A percentile compares a stretch with the other conserved stretches of the same genome.
Evolutionary conservation across 257 asterid genomes (phyloP).

Genomic region (Nicotiana benthamiana): DNA sequence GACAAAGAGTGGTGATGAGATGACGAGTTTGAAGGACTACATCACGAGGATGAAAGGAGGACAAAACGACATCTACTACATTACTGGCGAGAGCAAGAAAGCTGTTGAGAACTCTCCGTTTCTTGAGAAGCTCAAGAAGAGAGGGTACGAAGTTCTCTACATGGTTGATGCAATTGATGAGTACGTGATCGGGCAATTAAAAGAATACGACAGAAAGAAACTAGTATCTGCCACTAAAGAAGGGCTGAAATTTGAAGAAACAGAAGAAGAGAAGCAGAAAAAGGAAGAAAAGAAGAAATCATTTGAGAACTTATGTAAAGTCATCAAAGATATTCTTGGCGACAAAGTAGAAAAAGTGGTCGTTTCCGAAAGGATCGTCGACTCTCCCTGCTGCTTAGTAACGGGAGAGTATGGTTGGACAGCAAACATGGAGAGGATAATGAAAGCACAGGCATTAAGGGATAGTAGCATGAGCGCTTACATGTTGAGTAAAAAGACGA

Average conservation of each 20-base stretch:
- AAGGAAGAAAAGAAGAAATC: slow-evolving; percentile 6
- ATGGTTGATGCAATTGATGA: slow-evolving; percentile 18
- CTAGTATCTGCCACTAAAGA: slow-evolving; percentile 6
- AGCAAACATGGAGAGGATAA: not conserved
- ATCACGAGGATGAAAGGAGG: slow-evolving; percentile 19
- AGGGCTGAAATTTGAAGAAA: slow-evolving; percentile 9
- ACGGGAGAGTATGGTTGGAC: slow-evolving; percentile 23
- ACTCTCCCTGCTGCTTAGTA: slow-evolving; percentile 13
- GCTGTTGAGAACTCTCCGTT: slow-evolving; percentile 11
- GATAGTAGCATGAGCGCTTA: slow-evolving; percentile 12
- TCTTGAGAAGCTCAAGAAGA: slow-evolving; percentile 12
- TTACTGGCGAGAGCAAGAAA: slow-evolving; percentile 6
- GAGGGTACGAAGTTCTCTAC: slow-evolving; percentile 14
- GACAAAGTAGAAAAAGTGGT: not conserved
- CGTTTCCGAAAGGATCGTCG: not conserved
- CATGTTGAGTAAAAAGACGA: slow-evolving; percentile 14
- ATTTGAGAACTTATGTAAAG: slow-evolving; percentile 14
- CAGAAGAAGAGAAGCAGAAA: slow-evolving; percentile 13
- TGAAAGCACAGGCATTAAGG: slow-evolving; percentile 4
- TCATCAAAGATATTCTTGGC: not conserved
- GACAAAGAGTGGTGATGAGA: slow-evolving; percentile 17
- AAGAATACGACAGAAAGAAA: slow-evolving; percentile 11
- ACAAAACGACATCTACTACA: slow-evolving; percentile 14
- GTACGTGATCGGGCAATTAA: slow-evolving; percentile 4
- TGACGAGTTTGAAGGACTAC: slow-evolving; percentile 20